A percentile compares a stretch with the other conserved stretches of the same genome.
phyloP scores from a whole-genome alignment of 305 asterid species.

The Fraxinus sp. region DNA sequence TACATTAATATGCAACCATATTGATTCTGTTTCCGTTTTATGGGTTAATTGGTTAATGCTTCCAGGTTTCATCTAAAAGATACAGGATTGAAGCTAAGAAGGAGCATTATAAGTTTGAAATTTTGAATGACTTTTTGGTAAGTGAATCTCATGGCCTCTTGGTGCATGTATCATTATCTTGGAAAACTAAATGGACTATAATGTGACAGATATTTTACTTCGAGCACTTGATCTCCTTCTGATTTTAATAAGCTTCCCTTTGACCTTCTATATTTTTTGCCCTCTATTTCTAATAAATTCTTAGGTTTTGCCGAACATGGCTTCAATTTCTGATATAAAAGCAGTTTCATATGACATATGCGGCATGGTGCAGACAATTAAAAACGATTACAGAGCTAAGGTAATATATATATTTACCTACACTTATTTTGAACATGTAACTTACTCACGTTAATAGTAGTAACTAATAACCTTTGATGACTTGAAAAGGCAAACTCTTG shows the following conservation, averaged over 20 bases:
- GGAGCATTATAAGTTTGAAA: slow-evolving; percentile 82
- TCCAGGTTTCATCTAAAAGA: slow-evolving; percentile 82
- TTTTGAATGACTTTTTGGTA: slow-evolving; percentile 73
- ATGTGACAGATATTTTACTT: slow-evolving; percentile 3
- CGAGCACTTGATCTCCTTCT: slow-evolving; percentile 19
- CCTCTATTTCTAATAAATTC: slow-evolving; percentile 23
- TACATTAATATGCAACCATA: slow-evolving; percentile 1
- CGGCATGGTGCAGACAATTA: slow-evolving; percentile 67
- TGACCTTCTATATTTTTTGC: slow-evolving; percentile 11
- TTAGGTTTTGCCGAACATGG: slow-evolving; percentile 94
- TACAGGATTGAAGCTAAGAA: slow-evolving; percentile 82
- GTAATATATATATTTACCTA: slow-evolving; percentile 35
- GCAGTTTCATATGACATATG: slow-evolving; percentile 83
- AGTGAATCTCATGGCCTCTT: slow-evolving; percentile 33
- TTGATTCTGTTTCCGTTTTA: neutral
- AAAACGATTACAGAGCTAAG: slow-evolving; percentile 70
- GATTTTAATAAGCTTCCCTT: slow-evolving; percentile 16
- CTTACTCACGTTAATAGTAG: neutral
- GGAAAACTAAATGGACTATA: slow-evolving; percentile 9
- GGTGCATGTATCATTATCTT: slow-evolving; percentile 4
- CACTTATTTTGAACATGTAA: slow-evolving; percentile 12
- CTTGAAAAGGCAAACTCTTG: neutral
- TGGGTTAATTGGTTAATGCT: slow-evolving; percentile 26
- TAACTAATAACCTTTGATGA: neutral
- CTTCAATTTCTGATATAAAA: slow-evolving; percentile 78